Evolutionary conservation across 2,329 filamentous ascomycete species (phyloP).

Genomic region (Bimuria novae-zelandiae): DNA sequence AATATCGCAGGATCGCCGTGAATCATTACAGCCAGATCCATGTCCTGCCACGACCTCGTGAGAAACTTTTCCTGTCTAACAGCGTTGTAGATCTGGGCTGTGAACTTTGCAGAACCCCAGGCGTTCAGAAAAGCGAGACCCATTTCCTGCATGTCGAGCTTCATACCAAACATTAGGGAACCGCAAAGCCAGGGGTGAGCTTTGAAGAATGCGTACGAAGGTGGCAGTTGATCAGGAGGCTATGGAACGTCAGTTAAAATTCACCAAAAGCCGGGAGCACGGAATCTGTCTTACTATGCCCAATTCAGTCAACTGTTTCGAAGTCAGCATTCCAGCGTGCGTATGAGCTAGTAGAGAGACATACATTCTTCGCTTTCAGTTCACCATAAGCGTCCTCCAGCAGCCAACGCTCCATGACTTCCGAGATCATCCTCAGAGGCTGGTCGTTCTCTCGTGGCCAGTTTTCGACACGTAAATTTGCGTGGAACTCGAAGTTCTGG

Average conservation of each 20-base stretch:
- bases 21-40: constrained; percentile 40
- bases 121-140: constrained; percentile 41
- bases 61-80: constrained; percentile 37
- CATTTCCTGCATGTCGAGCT: constrained; percentile 34
- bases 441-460: not conserved
- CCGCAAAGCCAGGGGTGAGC: constrained; percentile 34
- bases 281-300: not conserved
- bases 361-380: not conserved
- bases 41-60: constrained; percentile 44
- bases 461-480: not conserved
- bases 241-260: not conserved
- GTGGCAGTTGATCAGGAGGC: not conserved
- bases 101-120: constrained; percentile 46
- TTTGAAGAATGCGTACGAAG: constrained; percentile 5
- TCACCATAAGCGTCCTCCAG: not conserved
- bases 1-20: constrained; percentile 43
- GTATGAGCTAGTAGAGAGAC: not conserved
- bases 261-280: not conserved
- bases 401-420: not conserved
- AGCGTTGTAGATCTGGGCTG: constrained; percentile 51
- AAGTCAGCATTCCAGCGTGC: not conserved
- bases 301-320: not conserved
- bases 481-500: not conserved
- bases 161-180: constrained; percentile 42
- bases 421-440: not conserved